A percentile compares a stretch with the other conserved stretches of the same genome.
Conservation (phyloP, 345 rosid species). For the Triadica sebifera region DNA sequence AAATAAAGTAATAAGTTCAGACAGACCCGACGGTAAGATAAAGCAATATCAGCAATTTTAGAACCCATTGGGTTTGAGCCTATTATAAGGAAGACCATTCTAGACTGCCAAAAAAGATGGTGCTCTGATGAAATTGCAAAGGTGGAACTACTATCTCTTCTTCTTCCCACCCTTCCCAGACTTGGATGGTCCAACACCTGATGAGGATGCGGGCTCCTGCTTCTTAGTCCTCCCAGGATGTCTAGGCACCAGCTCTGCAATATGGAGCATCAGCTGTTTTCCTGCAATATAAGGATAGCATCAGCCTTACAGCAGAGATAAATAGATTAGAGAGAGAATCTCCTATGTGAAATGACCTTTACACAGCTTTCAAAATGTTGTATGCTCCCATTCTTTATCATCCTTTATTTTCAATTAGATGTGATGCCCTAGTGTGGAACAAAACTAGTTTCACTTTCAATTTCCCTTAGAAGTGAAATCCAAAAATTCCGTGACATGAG, state of each 20-base stretch:
- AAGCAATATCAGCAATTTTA: too few relatives aligned
- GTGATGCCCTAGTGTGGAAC: neutral
- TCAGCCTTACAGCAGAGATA: neutral
- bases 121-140: neutral
- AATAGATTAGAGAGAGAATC: neutral
- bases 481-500: neutral
- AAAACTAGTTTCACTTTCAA: neutral
- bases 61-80: neutral
- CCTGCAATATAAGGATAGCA: slow-evolving; percentile 43
- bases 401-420: neutral
- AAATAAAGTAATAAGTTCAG: neutral
- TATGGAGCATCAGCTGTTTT: slow-evolving; percentile 79
- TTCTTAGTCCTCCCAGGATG: slow-evolving; percentile 86
- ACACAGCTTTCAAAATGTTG: too few relatives aligned
- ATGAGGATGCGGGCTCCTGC: slow-evolving; percentile 63
- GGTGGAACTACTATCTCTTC: slow-evolving; percentile 52
- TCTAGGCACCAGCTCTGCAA: slow-evolving; percentile 83
- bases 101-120: neutral
- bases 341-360: neutral
- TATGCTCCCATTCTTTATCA: too few relatives aligned
- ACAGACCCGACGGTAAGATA: neutral
- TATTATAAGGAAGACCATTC: neutral
- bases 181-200: slow-evolving; percentile 54
- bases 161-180: slow-evolving; percentile 80
- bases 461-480: neutral